Base-by-base conservation (phyloP, 2,329 filamentous ascomycete genomes). In the Arthrinium puccinioides region DNA sequence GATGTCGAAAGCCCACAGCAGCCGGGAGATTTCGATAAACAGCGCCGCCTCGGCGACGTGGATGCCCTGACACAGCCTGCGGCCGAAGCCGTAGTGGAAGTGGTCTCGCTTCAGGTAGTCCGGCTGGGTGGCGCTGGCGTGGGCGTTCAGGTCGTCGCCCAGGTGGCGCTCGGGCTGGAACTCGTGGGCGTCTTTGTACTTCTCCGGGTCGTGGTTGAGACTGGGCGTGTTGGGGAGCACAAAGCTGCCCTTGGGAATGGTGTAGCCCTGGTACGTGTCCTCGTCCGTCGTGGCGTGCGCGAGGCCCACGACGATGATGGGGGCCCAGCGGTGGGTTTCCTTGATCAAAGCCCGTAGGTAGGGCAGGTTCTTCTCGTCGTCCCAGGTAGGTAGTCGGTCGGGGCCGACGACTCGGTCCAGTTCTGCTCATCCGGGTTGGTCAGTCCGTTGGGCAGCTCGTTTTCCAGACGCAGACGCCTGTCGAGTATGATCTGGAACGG, bases 1-100 rank as follows among this genome's bases (percentile, higher is more conserved):
- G n/a, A 68, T 57, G 30, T 67, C 48, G 44, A 68, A 72, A 1
- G 61, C 64, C 67, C 70, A 74, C 21, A 72, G 49, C 16, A 74
- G 57, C 4, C 67, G 59, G 4, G 69, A 59, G 21, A 66, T 58
- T 32, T 60, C 51, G 19, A 61, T 52, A 35, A 53, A 46, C 21
- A 64, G 49, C 33, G 55, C 59, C 9, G 49, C 38, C 29, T 60
- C 58, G 5, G 50, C 51, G 18, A 60, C 50, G 38, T 55, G 52
- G 44, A 48, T 54, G 3, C 44, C 76, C 4, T 69, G 74, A 50
- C 76, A 81, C 29, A 78, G 64, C 15, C 54, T 51, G 7, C 54
- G 49, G n/a, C 54, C 53, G 10, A 45, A 50, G 6, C 54, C 54
- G 33, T 56, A 57, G 4, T 50, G 31, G 37, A 51, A 57, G 40